Evolutionary conservation across 2,329 filamentous ascomycete species (phyloP).

Genomic region (Lasiodiplodia theobromae): DNA sequence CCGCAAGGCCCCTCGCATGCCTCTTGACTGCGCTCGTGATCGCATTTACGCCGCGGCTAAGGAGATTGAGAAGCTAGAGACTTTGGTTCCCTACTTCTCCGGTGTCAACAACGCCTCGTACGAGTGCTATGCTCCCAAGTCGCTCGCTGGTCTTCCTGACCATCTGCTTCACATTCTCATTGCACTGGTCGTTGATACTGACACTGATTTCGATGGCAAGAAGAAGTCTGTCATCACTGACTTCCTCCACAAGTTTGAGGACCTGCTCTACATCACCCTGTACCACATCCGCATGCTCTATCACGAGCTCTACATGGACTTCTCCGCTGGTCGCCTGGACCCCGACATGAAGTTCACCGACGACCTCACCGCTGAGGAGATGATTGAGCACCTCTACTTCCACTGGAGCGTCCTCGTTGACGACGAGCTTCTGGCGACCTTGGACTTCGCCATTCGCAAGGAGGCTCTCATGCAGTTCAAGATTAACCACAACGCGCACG

Average conservation of each 20-base stretch:
- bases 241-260: constrained; percentile 16
- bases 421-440: constrained; percentile 6
- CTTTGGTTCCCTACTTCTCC: neutral
- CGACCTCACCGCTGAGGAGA: neutral
- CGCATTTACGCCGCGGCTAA: constrained; percentile 7
- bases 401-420: constrained; percentile 10
- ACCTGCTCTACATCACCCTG: constrained; percentile 12
- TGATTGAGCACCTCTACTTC: constrained; percentile 1
- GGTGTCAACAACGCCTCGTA: neutral
- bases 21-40: constrained; percentile 18
- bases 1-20: constrained; percentile 11
- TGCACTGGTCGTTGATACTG: neutral
- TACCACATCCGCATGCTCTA: constrained; percentile 11
- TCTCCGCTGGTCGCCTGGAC: neutral
- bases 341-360: neutral
- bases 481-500: constrained; percentile 3
- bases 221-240: neutral
- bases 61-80: neutral
- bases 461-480: constrained; percentile 18
- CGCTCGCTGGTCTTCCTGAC: neutral
- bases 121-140: neutral
- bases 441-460: constrained; percentile 23
- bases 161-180: neutral
- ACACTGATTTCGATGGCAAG: neutral
- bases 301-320: neutral